phyloP scores from a whole-genome alignment of 441 rosid species.

The Mallotus japonicus region DNA sequence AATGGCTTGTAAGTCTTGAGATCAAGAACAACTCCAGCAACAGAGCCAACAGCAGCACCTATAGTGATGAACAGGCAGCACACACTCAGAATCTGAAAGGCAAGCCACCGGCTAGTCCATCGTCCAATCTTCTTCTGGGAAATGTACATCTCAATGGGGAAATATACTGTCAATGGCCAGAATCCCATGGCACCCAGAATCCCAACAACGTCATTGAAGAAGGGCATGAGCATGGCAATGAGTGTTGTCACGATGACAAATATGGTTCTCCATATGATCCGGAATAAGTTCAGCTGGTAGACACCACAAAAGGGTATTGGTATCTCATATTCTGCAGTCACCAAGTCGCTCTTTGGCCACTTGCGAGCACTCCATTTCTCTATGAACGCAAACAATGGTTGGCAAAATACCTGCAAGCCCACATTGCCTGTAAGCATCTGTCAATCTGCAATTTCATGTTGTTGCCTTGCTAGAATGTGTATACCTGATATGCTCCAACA shows the following conservation, averaged over 20 bases:
- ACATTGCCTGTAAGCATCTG: slow-evolving; percentile 8
- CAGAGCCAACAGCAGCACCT: slow-evolving; percentile 70
- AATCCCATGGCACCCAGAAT: slow-evolving; percentile 72
- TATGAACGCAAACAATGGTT: slow-evolving; percentile 70
- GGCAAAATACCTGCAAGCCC: slow-evolving; percentile 48
- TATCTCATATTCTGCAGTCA: slow-evolving; percentile 46
- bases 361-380: slow-evolving; percentile 43
- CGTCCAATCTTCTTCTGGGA: slow-evolving; percentile 51
- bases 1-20: slow-evolving; percentile 68
- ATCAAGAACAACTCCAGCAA: slow-evolving; percentile 57
- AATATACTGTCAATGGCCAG: slow-evolving; percentile 77
- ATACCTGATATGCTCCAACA: slow-evolving; percentile 64
- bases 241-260: slow-evolving; percentile 62
- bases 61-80: slow-evolving; percentile 50
- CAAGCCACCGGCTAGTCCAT: slow-evolving; percentile 59
- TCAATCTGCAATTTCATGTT: slow-evolving; percentile 1
- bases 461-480: neutral
- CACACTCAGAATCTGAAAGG: slow-evolving; percentile 55
- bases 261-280: slow-evolving; percentile 63
- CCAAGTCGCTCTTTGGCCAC: slow-evolving; percentile 46
- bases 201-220: slow-evolving; percentile 71
- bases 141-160: slow-evolving; percentile 76
- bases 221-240: slow-evolving; percentile 76
- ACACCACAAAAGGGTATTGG: slow-evolving; percentile 41
- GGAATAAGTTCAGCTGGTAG: slow-evolving; percentile 51